phyloP scores from a whole-genome alignment of 2,329 filamentous ascomycete genomes.

The Claviceps maximensis region DNA sequence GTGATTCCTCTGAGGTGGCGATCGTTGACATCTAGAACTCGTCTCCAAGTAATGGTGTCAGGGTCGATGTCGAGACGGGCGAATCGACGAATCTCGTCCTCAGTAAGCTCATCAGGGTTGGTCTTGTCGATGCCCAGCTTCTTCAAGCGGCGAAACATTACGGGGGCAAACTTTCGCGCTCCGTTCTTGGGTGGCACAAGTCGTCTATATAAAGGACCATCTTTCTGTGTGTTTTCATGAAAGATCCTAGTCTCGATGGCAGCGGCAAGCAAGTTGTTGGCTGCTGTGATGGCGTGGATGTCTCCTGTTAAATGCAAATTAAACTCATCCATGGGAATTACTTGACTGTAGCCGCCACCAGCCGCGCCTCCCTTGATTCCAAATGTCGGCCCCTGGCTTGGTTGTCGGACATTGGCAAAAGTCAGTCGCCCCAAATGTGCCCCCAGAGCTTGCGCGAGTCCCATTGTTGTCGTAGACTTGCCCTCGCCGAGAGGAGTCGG shows the following conservation, averaged over 20 bases:
- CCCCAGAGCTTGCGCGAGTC: conserved; percentile 81
- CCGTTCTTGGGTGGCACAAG: conserved; percentile 85
- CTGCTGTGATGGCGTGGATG: conserved; percentile 92
- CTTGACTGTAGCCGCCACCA: conserved; percentile 94
- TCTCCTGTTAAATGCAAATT: conserved; percentile 96
- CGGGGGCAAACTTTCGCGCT: conserved; percentile 69
- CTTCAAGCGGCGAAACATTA: conserved; percentile 88
- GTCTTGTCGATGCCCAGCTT: conserved; percentile 96
- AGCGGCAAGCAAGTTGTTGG: conserved; percentile 91
- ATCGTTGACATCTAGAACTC: conserved; percentile 95
- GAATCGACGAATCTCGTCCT: conserved; percentile 77
- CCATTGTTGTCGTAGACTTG: conserved; percentile 96
- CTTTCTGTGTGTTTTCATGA: conserved; percentile 91
- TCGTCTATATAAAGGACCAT: conserved; percentile 73
- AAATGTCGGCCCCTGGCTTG: conserved; percentile 93
- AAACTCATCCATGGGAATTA: conserved; percentile 99
- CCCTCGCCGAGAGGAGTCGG: conserved; percentile 94
- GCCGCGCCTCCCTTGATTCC: conserved; percentile 98
- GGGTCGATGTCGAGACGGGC: conserved; percentile 94
- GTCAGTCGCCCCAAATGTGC: conserved; percentile 77
- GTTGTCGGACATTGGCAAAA: conserved; percentile 94
- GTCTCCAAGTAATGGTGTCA: conserved; percentile 91
- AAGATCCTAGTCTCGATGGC: conserved; percentile 98
- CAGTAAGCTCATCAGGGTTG: conserved; percentile 76
- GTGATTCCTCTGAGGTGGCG: conserved; percentile 83